Evolutionary conservation across 176 grass and related monocot species (phyloP).

Genomic region (Lolium multiflorum): DNA sequence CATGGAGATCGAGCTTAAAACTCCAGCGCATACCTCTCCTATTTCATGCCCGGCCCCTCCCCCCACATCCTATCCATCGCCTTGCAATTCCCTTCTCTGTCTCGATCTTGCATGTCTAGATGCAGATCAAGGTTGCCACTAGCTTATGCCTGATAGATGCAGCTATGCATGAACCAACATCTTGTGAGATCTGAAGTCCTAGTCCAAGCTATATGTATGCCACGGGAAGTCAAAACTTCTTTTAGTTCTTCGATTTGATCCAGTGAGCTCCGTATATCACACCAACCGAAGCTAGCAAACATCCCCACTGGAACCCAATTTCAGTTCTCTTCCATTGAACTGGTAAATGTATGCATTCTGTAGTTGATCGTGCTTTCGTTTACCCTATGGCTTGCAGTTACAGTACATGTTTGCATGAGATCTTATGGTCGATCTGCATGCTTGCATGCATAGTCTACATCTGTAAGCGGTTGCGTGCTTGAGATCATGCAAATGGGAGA

Average conservation of each 20-base stretch:
- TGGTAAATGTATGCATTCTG: not conserved
- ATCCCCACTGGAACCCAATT: not conserved
- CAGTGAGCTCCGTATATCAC: not conserved
- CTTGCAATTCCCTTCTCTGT: not conserved
- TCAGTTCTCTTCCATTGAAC: not conserved
- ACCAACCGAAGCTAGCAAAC: not conserved
- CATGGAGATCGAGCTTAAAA: constrained; percentile 50
- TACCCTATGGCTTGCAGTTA: not conserved
- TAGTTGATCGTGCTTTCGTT: not conserved
- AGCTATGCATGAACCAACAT: not conserved
- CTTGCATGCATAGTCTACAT: not conserved
- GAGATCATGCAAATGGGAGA: constrained; percentile 33
- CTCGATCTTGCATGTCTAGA: constrained; percentile 21
- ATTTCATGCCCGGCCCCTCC: constrained; percentile 38
- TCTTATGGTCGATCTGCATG: not conserved
- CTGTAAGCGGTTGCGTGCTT: not conserved
- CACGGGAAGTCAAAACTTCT: not conserved
- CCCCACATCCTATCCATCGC: not conserved
- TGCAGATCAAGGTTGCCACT: not conserved
- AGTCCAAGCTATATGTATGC: too few relatives aligned
- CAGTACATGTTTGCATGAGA: not conserved
- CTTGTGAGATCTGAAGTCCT: constrained; percentile 4
- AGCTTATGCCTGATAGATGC: not conserved
- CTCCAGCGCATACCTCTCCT: constrained; percentile 44
- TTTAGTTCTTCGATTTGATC: not conserved